Evolutionary conservation across 164 flowering plant species (phyloP), one percentile per base, ranked within the genome.

Genomic region (Akebia trifoliata): DNA sequence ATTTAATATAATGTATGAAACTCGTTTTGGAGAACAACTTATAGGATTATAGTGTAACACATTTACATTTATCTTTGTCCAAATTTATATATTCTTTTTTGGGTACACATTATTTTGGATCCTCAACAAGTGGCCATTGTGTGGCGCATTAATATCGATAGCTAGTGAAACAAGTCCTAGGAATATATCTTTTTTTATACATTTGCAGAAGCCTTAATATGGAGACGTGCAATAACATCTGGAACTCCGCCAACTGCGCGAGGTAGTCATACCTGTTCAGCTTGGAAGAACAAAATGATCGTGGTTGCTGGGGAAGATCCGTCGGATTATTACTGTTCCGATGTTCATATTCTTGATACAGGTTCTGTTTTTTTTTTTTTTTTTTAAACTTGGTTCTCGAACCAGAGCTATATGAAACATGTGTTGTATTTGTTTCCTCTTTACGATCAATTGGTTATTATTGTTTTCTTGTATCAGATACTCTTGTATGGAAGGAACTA

Each of bases 261-360:
- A 35, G 95, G 81, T 73, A 87, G 96, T 69, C 99, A 94, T 70
- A 77, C 89, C n/a, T 94, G 97, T 64, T 86, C 95, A 53, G 78
- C 96, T 46, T 90, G 96, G 95, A 82, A 68, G 66, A 83, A 83
- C 73, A 83, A 78, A 68, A 56, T 90, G 40, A 77, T 90, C 63
- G 86, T 94, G 45, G 69, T 94, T 62, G 97, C 95, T 64, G 99
- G 97, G 48, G 95, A 94, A 94, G 96, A 94, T 72, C 79, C 75
- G 26, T 71, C 74, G 59, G 90, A 86, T 65, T 89, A 75, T 61
- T 94, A 90, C 68, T 63, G 84, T 54, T 84, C 95, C 58, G 97
- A 90, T 81, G 96, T 90, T 54, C 86, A 87, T 63, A 76, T 94
- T 55, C 86, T 90, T 69, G 96, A 94, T 71, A 63, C 92, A 83